Evolutionary conservation across 2,329 filamentous ascomycete genomes (phyloP).

Genomic region (Microsporum ferrugineum): DNA sequence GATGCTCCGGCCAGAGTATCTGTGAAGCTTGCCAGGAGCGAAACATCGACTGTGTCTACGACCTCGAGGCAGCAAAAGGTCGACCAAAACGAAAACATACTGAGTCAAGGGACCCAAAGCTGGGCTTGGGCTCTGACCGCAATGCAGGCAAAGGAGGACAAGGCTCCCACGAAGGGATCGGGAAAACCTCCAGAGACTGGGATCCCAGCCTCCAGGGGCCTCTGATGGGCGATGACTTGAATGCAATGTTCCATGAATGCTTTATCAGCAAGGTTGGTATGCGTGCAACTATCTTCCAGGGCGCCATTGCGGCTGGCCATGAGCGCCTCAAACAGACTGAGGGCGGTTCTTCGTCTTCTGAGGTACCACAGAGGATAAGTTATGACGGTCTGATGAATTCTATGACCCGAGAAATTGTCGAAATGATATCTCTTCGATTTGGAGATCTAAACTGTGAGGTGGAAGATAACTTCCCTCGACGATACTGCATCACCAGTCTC

Average conservation of each 20-base stretch:
- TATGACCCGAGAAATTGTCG: conserved; percentile 9
- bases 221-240: conserved; percentile 7
- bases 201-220: conserved; percentile 5
- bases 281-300: conserved; percentile 7
- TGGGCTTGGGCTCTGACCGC: background rate
- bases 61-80: conserved; percentile 9
- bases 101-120: conserved; percentile 5
- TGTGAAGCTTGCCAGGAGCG: conserved; percentile 10
- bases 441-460: conserved; percentile 8
- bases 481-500: conserved; percentile 10
- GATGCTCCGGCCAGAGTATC: conserved; percentile 9
- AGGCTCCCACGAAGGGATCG: background rate
- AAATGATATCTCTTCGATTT: conserved; percentile 10
- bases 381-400: conserved; percentile 10
- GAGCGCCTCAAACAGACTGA: conserved; percentile 5
- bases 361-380: conserved; percentile 5
- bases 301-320: conserved; percentile 7
- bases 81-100: conserved; percentile 8
- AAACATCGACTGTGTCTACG: conserved; percentile 10
- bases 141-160: background rate
- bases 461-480: conserved; percentile 7
- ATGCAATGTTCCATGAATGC: conserved; percentile 8
- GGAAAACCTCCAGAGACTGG: background rate
- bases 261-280: conserved; percentile 6
- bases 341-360: background rate